Evolutionary conservation across 2,329 filamentous ascomycete genomes (phyloP), one percentile per base, ranked within the genome.

Genomic region (Penicillium sumatraense): DNA sequence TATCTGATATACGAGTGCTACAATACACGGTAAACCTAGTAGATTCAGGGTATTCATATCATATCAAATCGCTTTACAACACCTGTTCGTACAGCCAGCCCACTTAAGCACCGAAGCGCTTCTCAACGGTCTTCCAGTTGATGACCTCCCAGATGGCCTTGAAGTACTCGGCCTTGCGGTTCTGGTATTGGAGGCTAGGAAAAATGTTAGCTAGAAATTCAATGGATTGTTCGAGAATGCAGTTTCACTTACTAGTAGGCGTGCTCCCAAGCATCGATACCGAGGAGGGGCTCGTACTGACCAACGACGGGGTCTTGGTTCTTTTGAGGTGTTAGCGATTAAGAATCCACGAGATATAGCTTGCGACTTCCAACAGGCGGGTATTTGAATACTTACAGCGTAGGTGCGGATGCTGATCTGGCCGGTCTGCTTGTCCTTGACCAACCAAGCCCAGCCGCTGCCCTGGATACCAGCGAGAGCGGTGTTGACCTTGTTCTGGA

Each of bases 161-260:
- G 78, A 96, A 96, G 83, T 96, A 96, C 81, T 96, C 92, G 54
- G 89, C 92, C 86, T 96, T 96, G 77, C 91, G 88, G 83, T 96
- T 96, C 86, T 96, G 85, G 80, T 96, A 96, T 81, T 96, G 91
- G 59, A 96, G 83, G 80, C 83, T 85, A 56, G 48, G 55, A 23
- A 9, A 35, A 33, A 14, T 13, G 58, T 72, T 59, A 70, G 64
- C 47, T 40, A 14, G 40, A 24, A 27, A n/a, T 36, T 14, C 26
- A 52, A 31, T 57, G 55, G 24, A 35, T 5, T 9, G 24, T 9
- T 26, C 29, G 3, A 18, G n/a, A n/a, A n/a, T n/a, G n/a, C n/a
- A 49, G 18, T 10, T 48, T 9, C 24, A 27, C 81, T 78, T 75
- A 84, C 81, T 96, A 96, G 82, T 96, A 96, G 49, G 92, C 92